phyloP scores from a whole-genome alignment of 768 basidiomycete species.

The Arthromyces matolae region DNA sequence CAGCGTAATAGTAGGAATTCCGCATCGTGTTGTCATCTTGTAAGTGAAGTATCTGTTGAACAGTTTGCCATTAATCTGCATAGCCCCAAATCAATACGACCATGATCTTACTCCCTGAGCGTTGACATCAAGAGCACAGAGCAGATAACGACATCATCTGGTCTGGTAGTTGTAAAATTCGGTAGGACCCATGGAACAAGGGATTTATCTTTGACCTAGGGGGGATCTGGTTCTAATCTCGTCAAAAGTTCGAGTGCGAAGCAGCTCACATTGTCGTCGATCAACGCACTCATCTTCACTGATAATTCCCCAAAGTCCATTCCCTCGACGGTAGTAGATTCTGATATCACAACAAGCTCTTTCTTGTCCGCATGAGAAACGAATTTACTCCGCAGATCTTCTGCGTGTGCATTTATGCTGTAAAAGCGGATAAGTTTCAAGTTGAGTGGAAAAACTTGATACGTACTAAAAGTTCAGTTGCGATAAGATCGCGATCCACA shows the following conservation, averaged over 20 bases:
- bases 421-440: neutral
- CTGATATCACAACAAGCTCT: slow-evolving; percentile 21
- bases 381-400: slow-evolving; percentile 30
- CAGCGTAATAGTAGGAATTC: slow-evolving; percentile 22
- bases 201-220: slow-evolving; percentile 1
- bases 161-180: slow-evolving; percentile 1
- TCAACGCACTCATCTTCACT: slow-evolving; percentile 19
- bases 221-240: no score
- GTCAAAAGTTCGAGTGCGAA: no score
- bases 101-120: neutral
- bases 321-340: slow-evolving; percentile 11
- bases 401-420: slow-evolving; percentile 25
- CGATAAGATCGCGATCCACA: slow-evolving; percentile 37
- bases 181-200: neutral
- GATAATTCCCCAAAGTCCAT: slow-evolving; percentile 31
- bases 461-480: slow-evolving; percentile 33
- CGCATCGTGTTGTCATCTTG: slow-evolving; percentile 12
- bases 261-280: neutral
- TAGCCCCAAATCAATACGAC: neutral
- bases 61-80: no score
- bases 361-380: slow-evolving; percentile 32
- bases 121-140: slow-evolving; percentile 10
- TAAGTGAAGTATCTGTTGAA: slow-evolving; percentile 17
- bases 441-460: neutral
- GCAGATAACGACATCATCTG: slow-evolving; percentile 6